Conservation (phyloP, 2,329 filamentous ascomycete genomes). For the Penicillium verrucosum region DNA sequence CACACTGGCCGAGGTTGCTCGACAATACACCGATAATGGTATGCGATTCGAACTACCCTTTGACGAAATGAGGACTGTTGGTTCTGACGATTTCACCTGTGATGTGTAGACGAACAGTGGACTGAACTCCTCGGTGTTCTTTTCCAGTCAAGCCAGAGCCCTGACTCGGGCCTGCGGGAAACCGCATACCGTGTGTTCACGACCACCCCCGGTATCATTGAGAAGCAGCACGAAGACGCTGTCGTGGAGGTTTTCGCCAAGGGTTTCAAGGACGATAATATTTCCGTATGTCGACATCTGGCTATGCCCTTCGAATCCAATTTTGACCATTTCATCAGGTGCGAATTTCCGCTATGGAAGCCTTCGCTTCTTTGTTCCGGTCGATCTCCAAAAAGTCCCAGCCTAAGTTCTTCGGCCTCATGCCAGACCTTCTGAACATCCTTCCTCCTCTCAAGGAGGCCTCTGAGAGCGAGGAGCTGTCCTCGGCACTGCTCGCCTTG, state of each 20-base stretch:
- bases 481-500: conserved; percentile 81
- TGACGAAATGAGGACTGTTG: neutral
- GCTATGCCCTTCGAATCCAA: neutral
- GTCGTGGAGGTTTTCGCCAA: conserved; percentile 84
- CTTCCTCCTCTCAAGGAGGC: conserved; percentile 90
- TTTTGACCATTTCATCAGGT: conserved; percentile 54
- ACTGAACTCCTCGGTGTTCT: conserved; percentile 80
- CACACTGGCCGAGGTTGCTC: conserved; percentile 91
- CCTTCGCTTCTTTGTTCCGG: conserved; percentile 93
- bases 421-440: conserved; percentile 91
- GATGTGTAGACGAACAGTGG: conserved; percentile 71
- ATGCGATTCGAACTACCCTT: conserved; percentile 37
- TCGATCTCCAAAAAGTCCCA: conserved; percentile 85
- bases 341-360: conserved; percentile 89
- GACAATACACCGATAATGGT: conserved; percentile 93
- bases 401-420: conserved; percentile 78
- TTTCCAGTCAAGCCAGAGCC: conserved; percentile 85
- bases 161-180: conserved; percentile 79
- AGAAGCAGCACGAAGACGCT: conserved; percentile 90
- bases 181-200: conserved; percentile 93
- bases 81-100: conserved; percentile 7
- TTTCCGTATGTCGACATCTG: conserved; percentile 56
- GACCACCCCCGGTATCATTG: conserved; percentile 90
- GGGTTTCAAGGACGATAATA: conserved; percentile 85
- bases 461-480: conserved; percentile 84